Evolutionary conservation across 371 early-diverging fungal genomes (phyloP).

Genomic region (Massospora cicadina): DNA sequence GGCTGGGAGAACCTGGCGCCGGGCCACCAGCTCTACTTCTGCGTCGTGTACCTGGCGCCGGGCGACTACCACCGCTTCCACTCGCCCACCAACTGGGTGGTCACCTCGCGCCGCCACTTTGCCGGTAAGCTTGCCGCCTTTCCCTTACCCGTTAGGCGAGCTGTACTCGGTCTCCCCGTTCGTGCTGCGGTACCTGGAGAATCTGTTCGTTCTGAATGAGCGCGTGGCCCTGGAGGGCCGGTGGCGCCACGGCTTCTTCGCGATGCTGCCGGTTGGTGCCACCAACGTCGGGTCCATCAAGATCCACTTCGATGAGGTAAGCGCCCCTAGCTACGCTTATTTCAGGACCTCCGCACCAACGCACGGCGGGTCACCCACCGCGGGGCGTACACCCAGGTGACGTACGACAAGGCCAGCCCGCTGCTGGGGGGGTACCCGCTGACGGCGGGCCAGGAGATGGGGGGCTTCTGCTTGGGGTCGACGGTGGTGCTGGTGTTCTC

Average conservation of each 20-base stretch:
- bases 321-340: slow-evolving; percentile 13
- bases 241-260: slow-evolving; percentile 88
- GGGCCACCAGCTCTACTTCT: slow-evolving; percentile 61
- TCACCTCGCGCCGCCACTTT: slow-evolving; percentile 72
- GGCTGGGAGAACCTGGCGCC: slow-evolving; percentile 14
- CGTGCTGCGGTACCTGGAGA: slow-evolving; percentile 56
- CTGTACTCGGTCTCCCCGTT: slow-evolving; percentile 86
- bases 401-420: slow-evolving; percentile 42
- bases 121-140: slow-evolving; percentile 26
- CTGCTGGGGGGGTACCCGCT: slow-evolving; percentile 45
- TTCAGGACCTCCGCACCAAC: slow-evolving; percentile 53
- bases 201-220: slow-evolving; percentile 90
- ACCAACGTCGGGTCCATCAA: slow-evolving; percentile 93
- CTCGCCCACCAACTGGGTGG: slow-evolving; percentile 87
- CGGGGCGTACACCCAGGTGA: slow-evolving; percentile 58
- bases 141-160: slow-evolving; percentile 38
- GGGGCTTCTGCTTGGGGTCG: slow-evolving; percentile 85
- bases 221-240: slow-evolving; percentile 78
- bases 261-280: slow-evolving; percentile 92
- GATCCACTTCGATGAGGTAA: slow-evolving; percentile 72
- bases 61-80: slow-evolving; percentile 98
- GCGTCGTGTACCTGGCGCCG: slow-evolving; percentile 88
- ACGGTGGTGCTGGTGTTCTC: slow-evolving; percentile 95
- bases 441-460: slow-evolving; percentile 71
- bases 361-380: slow-evolving; percentile 34